phyloP scores from a whole-genome alignment of 768 basidiomycete species.

The Lactarius deliciosus region DNA sequence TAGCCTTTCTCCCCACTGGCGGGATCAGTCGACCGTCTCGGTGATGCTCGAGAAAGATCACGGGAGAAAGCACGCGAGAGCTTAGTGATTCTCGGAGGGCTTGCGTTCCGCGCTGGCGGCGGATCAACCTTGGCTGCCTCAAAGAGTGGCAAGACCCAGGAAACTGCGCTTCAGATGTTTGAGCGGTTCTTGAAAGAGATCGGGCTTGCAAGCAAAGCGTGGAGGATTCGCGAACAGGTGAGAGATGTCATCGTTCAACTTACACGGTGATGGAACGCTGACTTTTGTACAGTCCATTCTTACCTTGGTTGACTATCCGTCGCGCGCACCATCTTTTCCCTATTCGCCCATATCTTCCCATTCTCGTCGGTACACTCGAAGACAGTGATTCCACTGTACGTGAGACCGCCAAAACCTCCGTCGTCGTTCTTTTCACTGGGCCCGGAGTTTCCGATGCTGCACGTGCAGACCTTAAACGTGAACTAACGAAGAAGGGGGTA shows the following conservation, averaged over 20 bases:
- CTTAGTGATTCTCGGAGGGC: conserved; percentile 70
- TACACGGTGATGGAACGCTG: background rate
- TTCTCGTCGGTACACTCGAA: conserved; percentile 82
- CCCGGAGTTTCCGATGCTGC: conserved; percentile 82
- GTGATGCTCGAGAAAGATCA: conserved; percentile 69
- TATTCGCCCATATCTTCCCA: conserved; percentile 74
- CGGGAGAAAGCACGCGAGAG: conserved; percentile 74
- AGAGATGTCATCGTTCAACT: conserved; percentile 36
- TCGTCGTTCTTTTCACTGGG: conserved; percentile 84
- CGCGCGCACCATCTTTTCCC: conserved; percentile 71
- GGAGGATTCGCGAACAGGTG: conserved; percentile 87
- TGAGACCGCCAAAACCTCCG: conserved; percentile 75
- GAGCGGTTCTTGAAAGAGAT: conserved; percentile 70
- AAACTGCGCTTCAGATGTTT: conserved; percentile 67
- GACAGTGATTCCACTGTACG: conserved; percentile 91
- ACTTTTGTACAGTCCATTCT: conserved; percentile 46
- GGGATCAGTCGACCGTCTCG: conserved; percentile 81
- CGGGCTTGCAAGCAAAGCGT: conserved; percentile 78
- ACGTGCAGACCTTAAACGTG: conserved; percentile 90
- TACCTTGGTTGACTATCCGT: conserved; percentile 70
- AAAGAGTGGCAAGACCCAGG: conserved; percentile 57
- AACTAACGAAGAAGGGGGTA: conserved; percentile 80
- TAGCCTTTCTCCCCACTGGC: conserved; percentile 69
- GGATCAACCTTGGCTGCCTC: conserved; percentile 46
- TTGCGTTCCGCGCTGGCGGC: conserved; percentile 61